These are phyloP conservation scores for Peribolospora kevripleyi DNA, from an alignment of 768 basidiomycete genomes.

Conservation along the genomic window DNA sequence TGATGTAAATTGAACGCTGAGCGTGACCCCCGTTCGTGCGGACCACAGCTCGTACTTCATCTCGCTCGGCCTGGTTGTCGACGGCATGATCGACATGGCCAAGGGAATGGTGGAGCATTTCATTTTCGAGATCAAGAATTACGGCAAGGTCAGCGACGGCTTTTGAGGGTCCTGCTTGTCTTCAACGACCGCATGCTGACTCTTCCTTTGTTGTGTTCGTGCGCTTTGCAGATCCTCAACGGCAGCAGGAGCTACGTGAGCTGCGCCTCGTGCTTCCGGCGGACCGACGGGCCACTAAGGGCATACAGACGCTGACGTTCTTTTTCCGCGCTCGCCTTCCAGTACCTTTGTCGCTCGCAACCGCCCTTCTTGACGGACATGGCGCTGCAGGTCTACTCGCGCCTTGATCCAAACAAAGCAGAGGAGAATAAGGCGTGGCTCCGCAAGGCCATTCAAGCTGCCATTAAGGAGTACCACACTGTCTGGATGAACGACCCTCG, in stretches of 20 bases:
- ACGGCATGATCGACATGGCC: slow-evolving; percentile 80
- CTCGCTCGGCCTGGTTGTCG: slow-evolving; percentile 73
- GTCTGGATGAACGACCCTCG: slow-evolving; percentile 90
- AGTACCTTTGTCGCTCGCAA: slow-evolving; percentile 83
- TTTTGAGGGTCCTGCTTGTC: background rate
- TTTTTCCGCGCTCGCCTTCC: slow-evolving; percentile 18
- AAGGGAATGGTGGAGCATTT: slow-evolving; percentile 98
- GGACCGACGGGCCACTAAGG: background rate
- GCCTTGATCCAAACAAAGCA: slow-evolving; percentile 61
- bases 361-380: slow-evolving; percentile 98
- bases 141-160: slow-evolving; percentile 36
- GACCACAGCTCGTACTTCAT: slow-evolving; percentile 61
- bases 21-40: too few species aligned
- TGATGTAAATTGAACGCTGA: background rate
- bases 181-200: slow-evolving; percentile 9
- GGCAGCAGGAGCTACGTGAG: slow-evolving; percentile 53
- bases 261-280: background rate
- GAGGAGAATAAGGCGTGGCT: slow-evolving; percentile 70
- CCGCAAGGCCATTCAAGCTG: slow-evolving; percentile 83
- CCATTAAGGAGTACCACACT: slow-evolving; percentile 96
- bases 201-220: background rate
- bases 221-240: slow-evolving; percentile 39
- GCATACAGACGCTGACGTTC: background rate
- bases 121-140: slow-evolving; percentile 95
- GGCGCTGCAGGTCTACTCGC: slow-evolving; percentile 92